Base-by-base conservation (phyloP, 2,329 filamentous ascomycete genomes). In the Aspergillus ochraceoroseus region DNA sequence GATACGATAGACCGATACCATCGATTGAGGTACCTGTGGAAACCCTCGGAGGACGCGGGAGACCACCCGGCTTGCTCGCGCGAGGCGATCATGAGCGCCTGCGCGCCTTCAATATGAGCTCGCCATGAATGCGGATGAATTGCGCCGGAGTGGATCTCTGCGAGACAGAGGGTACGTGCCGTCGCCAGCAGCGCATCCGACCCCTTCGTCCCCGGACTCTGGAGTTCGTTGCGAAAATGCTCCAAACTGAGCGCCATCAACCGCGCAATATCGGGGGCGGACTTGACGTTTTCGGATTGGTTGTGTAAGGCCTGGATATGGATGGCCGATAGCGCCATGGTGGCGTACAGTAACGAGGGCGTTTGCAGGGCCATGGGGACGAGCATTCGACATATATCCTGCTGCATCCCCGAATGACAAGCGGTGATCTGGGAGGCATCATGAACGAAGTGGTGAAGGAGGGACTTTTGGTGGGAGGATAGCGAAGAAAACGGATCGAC, bases 361-460 rank as follows among this genome's bases (percentile, higher is more conserved):
- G 60, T 68, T 36, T 67, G 62, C 1, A 68, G 52, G 14, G 64
- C 66, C 65, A 70, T 68, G 2, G 67, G 66, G n/a, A 70, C 53
- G 9, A 69, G 57, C 59, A 67, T 62, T 13, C 58, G 56, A 48
- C 66, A 69, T 33, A 70, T 65, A 36, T 68, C 62, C 27, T 56
- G 56, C 31, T 67, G 66, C 59, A 68, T 65, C 26, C 62, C 58
- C 1, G 58, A 53, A 43, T 67, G 64, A 18, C 64, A 66, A 5
- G 65, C 63, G 1, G 65, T 68, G 26, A 67, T 62, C 37, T 62
- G 58, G 3, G 65, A 68, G 7, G 65, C 65, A 56, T 67, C 63
- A 17, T 57, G 58, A 32, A 66, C 61, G 43, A 66, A 68, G 46
- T 68, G 65, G 32, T 65, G 61, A n/a, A 68, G 49, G 7, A 68